A percentile compares a stretch with the other conserved stretches of the same genome.
Evolutionary conservation across 2,329 filamentous ascomycete genomes (phyloP).

Genomic region (Thielaviopsis musarum): DNA sequence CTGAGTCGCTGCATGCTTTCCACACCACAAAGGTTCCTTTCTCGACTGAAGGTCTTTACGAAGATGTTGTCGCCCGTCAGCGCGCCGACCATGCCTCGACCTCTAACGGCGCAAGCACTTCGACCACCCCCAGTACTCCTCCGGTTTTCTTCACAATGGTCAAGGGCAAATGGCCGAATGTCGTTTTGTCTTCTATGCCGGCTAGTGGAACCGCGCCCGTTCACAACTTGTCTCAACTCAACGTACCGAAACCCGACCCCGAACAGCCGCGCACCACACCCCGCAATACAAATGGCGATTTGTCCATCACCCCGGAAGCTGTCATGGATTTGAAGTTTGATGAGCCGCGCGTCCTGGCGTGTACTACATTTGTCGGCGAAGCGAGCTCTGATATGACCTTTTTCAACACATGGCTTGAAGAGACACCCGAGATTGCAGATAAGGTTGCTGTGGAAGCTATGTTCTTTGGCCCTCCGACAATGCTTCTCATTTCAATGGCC

Average conservation of each 20-base stretch:
- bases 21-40: slow-evolving; percentile 32
- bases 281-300: slow-evolving; percentile 16
- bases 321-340: slow-evolving; percentile 42
- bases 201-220: neutral
- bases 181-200: slow-evolving; percentile 4
- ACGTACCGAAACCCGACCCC: slow-evolving; percentile 9
- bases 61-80: slow-evolving; percentile 33
- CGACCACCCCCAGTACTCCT: slow-evolving; percentile 20
- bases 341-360: slow-evolving; percentile 45
- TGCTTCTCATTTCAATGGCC: slow-evolving; percentile 50
- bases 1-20: slow-evolving; percentile 37
- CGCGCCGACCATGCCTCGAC: slow-evolving; percentile 29
- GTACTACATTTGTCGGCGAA: slow-evolving; percentile 49
- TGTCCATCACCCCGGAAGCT: slow-evolving; percentile 29
- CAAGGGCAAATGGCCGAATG: slow-evolving; percentile 30
- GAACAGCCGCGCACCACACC: slow-evolving; percentile 5
- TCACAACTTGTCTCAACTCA: slow-evolving; percentile 5
- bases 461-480: slow-evolving; percentile 50
- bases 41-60: slow-evolving; percentile 36
- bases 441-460: slow-evolving; percentile 49
- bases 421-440: slow-evolving; percentile 36
- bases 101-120: slow-evolving; percentile 28
- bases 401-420: slow-evolving; percentile 49
- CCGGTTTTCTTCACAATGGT: slow-evolving; percentile 41
- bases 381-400: slow-evolving; percentile 48